A percentile compares a stretch with the other conserved stretches of the same genome.
phyloP scores from a whole-genome alignment of 495 filamentous ascomycete species.

The Xylaria sp. region DNA sequence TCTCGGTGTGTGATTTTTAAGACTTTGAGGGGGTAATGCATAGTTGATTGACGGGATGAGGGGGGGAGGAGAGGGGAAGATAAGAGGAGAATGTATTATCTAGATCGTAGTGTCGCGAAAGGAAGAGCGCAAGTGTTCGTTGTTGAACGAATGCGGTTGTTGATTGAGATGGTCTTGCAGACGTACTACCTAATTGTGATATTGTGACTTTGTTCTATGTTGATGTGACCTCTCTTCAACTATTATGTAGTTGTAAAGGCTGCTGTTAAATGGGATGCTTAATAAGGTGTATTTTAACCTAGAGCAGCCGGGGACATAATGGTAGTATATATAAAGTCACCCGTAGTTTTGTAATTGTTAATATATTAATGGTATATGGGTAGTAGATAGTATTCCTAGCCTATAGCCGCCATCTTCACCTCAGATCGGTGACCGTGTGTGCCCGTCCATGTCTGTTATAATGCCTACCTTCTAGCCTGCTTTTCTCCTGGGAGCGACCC shows the following conservation, averaged over 20 bases:
- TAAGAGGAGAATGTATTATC: slow-evolving; percentile 4
- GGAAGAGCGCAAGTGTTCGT: not conserved
- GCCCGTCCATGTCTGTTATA: no score
- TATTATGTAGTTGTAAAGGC: not conserved
- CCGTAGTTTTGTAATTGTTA: no score
- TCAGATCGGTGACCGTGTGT: no score
- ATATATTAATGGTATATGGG: no score
- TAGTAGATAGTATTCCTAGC: no score
- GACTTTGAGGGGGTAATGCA: not conserved
- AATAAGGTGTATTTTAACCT: not conserved
- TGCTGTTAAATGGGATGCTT: not conserved
- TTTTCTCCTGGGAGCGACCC: no score
- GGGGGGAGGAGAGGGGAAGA: not conserved
- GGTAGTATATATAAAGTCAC: no score
- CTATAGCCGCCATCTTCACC: no score
- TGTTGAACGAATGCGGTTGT: not conserved
- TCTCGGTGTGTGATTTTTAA: not conserved
- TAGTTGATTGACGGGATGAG: not conserved
- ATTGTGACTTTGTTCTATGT: not conserved
- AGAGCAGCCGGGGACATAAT: not conserved
- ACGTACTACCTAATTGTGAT: not conserved
- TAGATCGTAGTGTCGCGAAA: not conserved
- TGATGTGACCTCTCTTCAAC: not conserved
- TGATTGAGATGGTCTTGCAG: not conserved
- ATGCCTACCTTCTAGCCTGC: no score